Conservation (phyloP, 257 asterid genomes). For the Nicotiana attenuata region DNA sequence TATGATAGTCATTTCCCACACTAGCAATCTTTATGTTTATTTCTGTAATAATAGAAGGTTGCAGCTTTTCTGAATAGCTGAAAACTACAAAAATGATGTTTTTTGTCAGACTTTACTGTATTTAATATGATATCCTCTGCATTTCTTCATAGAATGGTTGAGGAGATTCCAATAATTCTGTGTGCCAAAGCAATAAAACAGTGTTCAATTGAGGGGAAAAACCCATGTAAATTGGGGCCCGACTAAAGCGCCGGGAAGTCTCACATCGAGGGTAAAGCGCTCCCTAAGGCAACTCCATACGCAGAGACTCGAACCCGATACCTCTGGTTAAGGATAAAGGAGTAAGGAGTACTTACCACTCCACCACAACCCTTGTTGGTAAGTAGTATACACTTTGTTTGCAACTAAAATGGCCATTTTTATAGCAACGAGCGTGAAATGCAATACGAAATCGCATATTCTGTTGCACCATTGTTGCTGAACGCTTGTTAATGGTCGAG, state of each 20-base stretch:
- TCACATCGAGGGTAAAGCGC: too few relatives aligned
- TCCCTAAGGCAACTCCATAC: too few relatives aligned
- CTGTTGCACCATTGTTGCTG: not conserved
- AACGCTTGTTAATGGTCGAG: not conserved
- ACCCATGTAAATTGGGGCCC: too few relatives aligned
- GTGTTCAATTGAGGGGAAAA: too few relatives aligned
- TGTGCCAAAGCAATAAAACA: not conserved
- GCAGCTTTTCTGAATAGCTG: constrained; percentile 1
- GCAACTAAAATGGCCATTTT: not conserved
- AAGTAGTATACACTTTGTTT: not conserved
- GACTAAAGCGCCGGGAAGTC: too few relatives aligned
- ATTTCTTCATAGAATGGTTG: not conserved
- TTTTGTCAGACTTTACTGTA: not conserved
- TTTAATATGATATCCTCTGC: not conserved
- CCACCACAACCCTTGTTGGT: too few relatives aligned
- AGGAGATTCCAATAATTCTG: not conserved
- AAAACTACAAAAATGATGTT: not conserved
- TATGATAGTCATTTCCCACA: not conserved
- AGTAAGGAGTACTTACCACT: too few relatives aligned
- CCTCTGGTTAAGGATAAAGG: too few relatives aligned
- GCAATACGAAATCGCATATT: not conserved
- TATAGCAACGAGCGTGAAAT: not conserved
- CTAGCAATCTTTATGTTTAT: not conserved
- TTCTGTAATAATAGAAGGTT: not conserved
- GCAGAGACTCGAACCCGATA: too few relatives aligned